phyloP scores from a whole-genome alignment of 208 protist species.

The Tritrichomonas musculus region DNA sequence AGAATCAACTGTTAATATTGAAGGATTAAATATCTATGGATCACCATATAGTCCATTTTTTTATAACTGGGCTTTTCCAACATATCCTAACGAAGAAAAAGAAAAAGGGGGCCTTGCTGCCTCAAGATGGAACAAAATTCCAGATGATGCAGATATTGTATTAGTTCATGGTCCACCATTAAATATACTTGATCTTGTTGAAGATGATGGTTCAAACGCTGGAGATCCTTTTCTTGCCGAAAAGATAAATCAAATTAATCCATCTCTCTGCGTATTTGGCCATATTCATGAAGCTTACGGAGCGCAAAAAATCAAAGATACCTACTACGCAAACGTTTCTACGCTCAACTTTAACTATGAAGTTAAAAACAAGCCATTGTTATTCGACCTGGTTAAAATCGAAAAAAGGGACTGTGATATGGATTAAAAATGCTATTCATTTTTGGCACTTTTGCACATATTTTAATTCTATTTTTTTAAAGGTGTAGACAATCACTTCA shows the following conservation, averaged over 20 bases:
- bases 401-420: too few relatives aligned
- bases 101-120: too few relatives aligned
- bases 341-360: neutral
- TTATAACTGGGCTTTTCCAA: conserved; percentile 42
- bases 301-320: neutral
- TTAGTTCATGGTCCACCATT: conserved; percentile 34
- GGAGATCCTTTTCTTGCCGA: conserved; percentile 30
- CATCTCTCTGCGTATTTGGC: conserved; percentile 38
- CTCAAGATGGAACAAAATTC: conserved; percentile 27
- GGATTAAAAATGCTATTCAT: too few relatives aligned
- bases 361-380: neutral
- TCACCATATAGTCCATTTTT: conserved; percentile 40
- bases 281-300: conserved; percentile 46
- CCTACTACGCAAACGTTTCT: conserved; percentile 38
- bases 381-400: conserved; percentile 39
- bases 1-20: neutral
- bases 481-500: too few relatives aligned
- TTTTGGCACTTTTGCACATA: too few relatives aligned
- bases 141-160: neutral
- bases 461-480: too few relatives aligned
- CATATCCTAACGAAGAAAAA: neutral
- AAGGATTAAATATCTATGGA: conserved; percentile 40
- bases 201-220: neutral
- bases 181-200: neutral
- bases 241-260: conserved; percentile 27